These are phyloP conservation scores for Calonectria leucothoes DNA, from an alignment of 2,329 filamentous ascomycete genomes.

Conservation along the genomic window DNA sequence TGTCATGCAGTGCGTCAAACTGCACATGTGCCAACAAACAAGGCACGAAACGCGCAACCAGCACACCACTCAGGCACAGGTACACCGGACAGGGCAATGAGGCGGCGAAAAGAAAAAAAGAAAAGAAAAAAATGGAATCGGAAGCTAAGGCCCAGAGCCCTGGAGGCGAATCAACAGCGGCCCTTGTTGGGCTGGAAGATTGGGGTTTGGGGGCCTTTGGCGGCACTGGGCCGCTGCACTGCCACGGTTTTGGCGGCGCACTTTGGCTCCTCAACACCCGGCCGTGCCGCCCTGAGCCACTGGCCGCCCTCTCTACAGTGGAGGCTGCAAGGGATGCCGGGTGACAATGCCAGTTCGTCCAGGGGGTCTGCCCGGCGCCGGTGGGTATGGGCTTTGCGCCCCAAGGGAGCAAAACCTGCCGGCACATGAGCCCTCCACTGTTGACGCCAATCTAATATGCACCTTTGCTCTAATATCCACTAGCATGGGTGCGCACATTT, in stretches of 20 bases:
- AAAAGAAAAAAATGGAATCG: constrained; percentile 8
- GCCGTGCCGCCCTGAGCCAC: neutral
- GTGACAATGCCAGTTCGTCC: neutral
- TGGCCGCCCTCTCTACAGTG: constrained; percentile 4
- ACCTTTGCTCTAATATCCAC: neutral
- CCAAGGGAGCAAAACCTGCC: neutral
- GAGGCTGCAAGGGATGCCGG: constrained; percentile 11
- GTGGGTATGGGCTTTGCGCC: neutral
- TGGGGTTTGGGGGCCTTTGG: constrained; percentile 3
- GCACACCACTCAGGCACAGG: constrained; percentile 15
- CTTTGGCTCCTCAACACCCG: constrained; percentile 2
- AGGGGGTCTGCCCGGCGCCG: neutral
- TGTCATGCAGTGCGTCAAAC: constrained; percentile 8
- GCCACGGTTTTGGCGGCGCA: constrained; percentile 19
- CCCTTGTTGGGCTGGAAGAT: constrained; percentile 16
- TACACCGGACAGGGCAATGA: neutral
- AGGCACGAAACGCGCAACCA: constrained; percentile 15
- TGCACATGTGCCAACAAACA: constrained; percentile 20
- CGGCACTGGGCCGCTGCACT: constrained; percentile 21
- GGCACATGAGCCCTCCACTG: neutral
- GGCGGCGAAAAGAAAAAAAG: constrained; percentile 14
- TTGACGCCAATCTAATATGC: neutral
- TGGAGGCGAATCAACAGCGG: constrained; percentile 10
- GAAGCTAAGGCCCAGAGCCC: constrained; percentile 9
- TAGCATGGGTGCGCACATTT: neutral